Evolutionary conservation across 2,329 filamentous ascomycete species (phyloP).

Genomic region (Fusarium multiceps): DNA sequence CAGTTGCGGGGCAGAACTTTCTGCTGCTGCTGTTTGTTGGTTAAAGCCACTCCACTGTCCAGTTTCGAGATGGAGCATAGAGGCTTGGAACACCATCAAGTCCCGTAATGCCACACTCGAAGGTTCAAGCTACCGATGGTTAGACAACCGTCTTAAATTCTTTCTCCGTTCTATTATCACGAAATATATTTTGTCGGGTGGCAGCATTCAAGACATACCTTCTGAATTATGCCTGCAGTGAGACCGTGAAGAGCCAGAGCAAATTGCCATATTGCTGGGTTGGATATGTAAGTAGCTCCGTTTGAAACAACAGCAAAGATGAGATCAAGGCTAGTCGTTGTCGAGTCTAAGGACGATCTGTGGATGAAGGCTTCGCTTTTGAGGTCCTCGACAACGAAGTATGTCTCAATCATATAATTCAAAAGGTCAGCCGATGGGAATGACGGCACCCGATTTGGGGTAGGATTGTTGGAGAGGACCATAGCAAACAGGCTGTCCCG

Average conservation of each 20-base stretch:
- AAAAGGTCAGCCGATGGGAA: slow-evolving; percentile 43
- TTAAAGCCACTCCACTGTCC: slow-evolving; percentile 42
- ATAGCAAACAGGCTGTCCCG: slow-evolving; percentile 43
- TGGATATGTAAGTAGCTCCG: slow-evolving; percentile 36
- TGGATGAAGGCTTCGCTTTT: slow-evolving; percentile 39
- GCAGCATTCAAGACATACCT: slow-evolving; percentile 24
- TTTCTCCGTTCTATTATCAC: not conserved
- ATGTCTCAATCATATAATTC: slow-evolving; percentile 34
- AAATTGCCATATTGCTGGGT: slow-evolving; percentile 41
- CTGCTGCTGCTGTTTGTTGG: slow-evolving; percentile 36
- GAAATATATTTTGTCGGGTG: not conserved
- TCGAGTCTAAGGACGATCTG: slow-evolving; percentile 34
- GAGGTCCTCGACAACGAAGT: slow-evolving; percentile 33
- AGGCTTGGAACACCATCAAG: slow-evolving; percentile 39
- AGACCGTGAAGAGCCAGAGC: slow-evolving; percentile 40
- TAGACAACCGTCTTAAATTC: not conserved
- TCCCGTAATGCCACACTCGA: slow-evolving; percentile 24
- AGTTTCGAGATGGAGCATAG: slow-evolving; percentile 41
- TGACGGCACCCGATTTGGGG: slow-evolving; percentile 33
- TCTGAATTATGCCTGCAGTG: slow-evolving; percentile 22
- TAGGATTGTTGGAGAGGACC: slow-evolving; percentile 40
- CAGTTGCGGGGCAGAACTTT: slow-evolving; percentile 32
- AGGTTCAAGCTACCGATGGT: slow-evolving; percentile 27
- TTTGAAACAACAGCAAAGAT: slow-evolving; percentile 39
- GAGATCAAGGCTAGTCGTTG: slow-evolving; percentile 28